Conservation (phyloP, 306 rosid genomes). For the Coriaria nepalensis region DNA sequence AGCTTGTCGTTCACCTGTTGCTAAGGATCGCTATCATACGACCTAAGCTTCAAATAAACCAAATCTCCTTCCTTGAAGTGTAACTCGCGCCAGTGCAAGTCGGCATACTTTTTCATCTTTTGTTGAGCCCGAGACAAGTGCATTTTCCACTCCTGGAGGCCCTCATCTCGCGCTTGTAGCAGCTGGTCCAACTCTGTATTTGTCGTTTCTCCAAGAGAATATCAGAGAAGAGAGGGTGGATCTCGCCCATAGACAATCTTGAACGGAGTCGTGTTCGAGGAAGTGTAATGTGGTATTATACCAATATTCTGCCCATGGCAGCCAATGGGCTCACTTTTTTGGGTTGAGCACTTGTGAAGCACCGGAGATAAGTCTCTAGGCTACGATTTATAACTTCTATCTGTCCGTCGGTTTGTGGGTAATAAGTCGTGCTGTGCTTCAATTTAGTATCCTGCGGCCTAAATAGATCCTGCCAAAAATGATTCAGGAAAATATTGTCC, state of each 20-base stretch:
- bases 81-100: rapidly evolving
- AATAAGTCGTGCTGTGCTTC: neutral
- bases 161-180: no score
- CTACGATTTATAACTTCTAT: neutral
- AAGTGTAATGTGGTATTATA: neutral
- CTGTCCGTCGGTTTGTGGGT: neutral
- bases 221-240: neutral
- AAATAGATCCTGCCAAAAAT: neutral
- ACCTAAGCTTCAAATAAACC: neutral
- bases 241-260: neutral
- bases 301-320: slow-evolving; percentile 1
- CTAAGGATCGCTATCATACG: neutral
- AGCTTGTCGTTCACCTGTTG: neutral
- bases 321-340: neutral
- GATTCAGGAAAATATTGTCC: neutral
- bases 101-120: neutral
- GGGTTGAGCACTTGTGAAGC: neutral
- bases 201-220: no score
- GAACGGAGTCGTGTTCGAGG: neutral
- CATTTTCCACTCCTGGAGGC: neutral
- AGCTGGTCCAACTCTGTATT: no score
- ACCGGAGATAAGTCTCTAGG: neutral
- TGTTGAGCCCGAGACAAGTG: neutral
- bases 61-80: neutral
- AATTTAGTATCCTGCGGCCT: neutral